Conservation (phyloP, 1,139 yeast species). For the Geotrichum restrictum region DNA sequence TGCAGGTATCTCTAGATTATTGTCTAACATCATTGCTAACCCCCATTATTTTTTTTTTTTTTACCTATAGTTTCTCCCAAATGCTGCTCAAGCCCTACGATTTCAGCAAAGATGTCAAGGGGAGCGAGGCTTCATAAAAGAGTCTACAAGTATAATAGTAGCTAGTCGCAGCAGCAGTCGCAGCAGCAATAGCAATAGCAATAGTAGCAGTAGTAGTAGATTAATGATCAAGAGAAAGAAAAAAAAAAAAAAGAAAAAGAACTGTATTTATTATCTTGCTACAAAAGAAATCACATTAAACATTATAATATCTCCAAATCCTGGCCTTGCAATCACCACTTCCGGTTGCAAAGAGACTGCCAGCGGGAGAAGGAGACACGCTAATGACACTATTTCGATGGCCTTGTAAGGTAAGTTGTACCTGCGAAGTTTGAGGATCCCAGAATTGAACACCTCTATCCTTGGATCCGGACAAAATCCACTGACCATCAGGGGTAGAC, state of each 20-base stretch:
- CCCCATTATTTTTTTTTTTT: too few relatives aligned
- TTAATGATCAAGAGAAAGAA: not conserved
- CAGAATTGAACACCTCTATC: slow-evolving; percentile 97
- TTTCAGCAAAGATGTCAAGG: slow-evolving; percentile 15
- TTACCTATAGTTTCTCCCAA: slow-evolving; percentile 32
- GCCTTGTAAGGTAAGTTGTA: slow-evolving; percentile 92
- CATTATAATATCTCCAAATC: slow-evolving; percentile 65
- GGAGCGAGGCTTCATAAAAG: not conserved
- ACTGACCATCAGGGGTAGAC: slow-evolving; percentile 88
- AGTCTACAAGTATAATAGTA: too few relatives aligned
- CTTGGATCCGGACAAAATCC: slow-evolving; percentile 89
- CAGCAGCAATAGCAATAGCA: too few relatives aligned
- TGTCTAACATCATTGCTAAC: not conserved
- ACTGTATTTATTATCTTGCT: not conserved
- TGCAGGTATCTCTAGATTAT: not conserved
- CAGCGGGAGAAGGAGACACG: slow-evolving; percentile 81
- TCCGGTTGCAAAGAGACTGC: slow-evolving; percentile 91
- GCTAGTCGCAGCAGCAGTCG: too few relatives aligned
- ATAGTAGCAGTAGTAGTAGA: too few relatives aligned
- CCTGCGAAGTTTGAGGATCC: slow-evolving; percentile 92
- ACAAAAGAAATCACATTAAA: not conserved
- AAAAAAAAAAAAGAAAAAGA: not conserved
- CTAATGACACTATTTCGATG: slow-evolving; percentile 94
- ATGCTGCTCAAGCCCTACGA: slow-evolving; percentile 37
- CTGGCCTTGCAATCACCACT: slow-evolving; percentile 97